Conservation (phyloP, 2,329 filamentous ascomycete genomes). For the Coleophoma cylindrospora region DNA sequence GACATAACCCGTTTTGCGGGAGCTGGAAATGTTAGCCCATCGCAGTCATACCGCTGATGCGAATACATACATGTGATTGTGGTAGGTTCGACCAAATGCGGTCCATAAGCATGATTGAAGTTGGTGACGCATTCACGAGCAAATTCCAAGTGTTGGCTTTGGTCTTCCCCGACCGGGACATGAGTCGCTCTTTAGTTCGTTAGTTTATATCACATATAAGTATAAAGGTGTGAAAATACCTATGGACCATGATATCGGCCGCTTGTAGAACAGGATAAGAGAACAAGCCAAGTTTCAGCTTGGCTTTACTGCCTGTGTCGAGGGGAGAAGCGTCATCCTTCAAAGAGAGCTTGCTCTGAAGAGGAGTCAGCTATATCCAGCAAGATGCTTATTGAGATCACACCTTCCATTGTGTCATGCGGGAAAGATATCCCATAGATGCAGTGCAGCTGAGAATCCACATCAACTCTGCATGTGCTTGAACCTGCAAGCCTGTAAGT, state of each 20-base stretch:
- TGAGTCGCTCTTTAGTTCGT: conserved; percentile 66
- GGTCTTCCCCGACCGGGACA: conserved; percentile 95
- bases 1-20: conserved; percentile 87
- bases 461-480: conserved; percentile 84
- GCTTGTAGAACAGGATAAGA: conserved; percentile 95
- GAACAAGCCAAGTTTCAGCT: conserved; percentile 83
- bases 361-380: neutral
- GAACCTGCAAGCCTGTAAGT: conserved; percentile 43
- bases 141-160: conserved; percentile 91
- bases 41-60: neutral
- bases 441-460: conserved; percentile 94
- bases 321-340: conserved; percentile 52
- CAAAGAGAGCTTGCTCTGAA: conserved; percentile 68
- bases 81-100: conserved; percentile 60
- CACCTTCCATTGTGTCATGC: conserved; percentile 99
- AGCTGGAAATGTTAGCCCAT: conserved; percentile 14
- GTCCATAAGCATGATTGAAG: conserved; percentile 74
- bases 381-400: conserved; percentile 5
- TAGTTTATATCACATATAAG: conserved; percentile 3
- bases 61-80: conserved; percentile 61
- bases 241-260: conserved; percentile 85
- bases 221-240: conserved; percentile 35
- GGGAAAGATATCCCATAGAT: conserved; percentile 85
- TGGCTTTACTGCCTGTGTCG: conserved; percentile 52
- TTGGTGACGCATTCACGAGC: conserved; percentile 78